Conservation (phyloP, 1,139 yeast species). For the Saccharomyces hybrid region DNA sequence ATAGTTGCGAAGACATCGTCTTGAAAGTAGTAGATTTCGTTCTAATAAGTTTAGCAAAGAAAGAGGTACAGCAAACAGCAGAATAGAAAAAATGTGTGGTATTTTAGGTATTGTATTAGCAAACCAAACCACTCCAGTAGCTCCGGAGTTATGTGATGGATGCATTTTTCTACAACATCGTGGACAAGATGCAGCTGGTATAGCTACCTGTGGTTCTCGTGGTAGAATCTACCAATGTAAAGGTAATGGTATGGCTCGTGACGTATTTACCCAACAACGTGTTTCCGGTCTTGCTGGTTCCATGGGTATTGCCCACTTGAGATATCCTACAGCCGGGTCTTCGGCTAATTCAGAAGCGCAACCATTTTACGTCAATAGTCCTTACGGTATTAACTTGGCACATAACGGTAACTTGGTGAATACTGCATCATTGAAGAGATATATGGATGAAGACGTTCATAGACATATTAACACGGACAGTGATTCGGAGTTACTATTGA, state of each 20-base stretch:
- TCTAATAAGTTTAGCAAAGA: not conserved
- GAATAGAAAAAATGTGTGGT: constrained; percentile 69
- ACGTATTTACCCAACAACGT: constrained; percentile 82
- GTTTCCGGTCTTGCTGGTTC: constrained; percentile 78
- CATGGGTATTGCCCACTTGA: constrained; percentile 90
- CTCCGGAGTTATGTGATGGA: constrained; percentile 88
- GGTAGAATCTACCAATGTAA: constrained; percentile 95
- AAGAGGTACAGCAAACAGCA: constrained; percentile 1
- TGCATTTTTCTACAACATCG: constrained; percentile 92
- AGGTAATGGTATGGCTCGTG: constrained; percentile 98
- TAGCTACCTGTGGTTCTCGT: constrained; percentile 87
- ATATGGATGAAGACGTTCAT: constrained; percentile 88
- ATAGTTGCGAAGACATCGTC: not conserved
- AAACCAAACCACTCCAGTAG: constrained; percentile 64
- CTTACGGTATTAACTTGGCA: constrained; percentile 83
- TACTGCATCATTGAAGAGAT: constrained; percentile 64
- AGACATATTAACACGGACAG: constrained; percentile 96
- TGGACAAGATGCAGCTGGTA: constrained; percentile 99
- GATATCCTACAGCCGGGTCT: constrained; percentile 99
- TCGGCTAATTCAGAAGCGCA: constrained; percentile 96
- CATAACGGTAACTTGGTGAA: constrained; percentile 96
- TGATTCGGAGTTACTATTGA: constrained; percentile 83
- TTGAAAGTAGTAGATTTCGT: not conserved
- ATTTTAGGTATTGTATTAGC: constrained; percentile 82
- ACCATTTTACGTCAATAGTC: constrained; percentile 96